Conservation (phyloP, 257 asterid species). For the Parsonsia alboflavescens region DNA sequence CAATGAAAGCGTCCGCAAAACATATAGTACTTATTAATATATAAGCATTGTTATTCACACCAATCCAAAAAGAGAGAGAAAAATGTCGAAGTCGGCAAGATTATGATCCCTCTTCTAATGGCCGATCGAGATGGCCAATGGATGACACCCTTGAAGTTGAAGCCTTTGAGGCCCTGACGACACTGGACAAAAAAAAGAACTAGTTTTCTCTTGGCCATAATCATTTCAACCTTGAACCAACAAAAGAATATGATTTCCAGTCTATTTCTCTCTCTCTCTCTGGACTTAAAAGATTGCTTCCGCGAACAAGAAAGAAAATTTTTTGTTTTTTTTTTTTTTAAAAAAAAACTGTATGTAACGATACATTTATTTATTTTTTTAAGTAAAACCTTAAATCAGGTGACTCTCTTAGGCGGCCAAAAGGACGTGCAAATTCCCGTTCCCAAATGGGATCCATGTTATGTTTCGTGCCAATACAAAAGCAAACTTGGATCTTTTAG, state of each 20-base stretch:
- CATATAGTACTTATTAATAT: too few relatives aligned
- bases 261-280: not conserved
- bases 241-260: not conserved
- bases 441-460: slow-evolving; percentile 9
- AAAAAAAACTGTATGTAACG: too few relatives aligned
- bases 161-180: too few relatives aligned
- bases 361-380: too few relatives aligned
- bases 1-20: too few relatives aligned
- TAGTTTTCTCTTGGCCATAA: slow-evolving; percentile 6
- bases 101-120: not conserved
- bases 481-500: not conserved
- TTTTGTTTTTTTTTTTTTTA: too few relatives aligned
- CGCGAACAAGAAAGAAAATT: too few relatives aligned
- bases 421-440: not conserved
- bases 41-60: not conserved
- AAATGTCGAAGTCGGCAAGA: not conserved
- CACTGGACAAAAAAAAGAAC: too few relatives aligned
- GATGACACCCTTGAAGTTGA: not conserved
- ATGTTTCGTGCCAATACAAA: not conserved
- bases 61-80: not conserved
- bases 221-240: not conserved
- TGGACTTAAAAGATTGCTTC: not conserved
- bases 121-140: not conserved
- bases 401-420: slow-evolving; percentile 20
- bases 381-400: slow-evolving; percentile 1